Conservation (phyloP, 805 yeast genomes). For the Blastobotrys chiropterorum region DNA sequence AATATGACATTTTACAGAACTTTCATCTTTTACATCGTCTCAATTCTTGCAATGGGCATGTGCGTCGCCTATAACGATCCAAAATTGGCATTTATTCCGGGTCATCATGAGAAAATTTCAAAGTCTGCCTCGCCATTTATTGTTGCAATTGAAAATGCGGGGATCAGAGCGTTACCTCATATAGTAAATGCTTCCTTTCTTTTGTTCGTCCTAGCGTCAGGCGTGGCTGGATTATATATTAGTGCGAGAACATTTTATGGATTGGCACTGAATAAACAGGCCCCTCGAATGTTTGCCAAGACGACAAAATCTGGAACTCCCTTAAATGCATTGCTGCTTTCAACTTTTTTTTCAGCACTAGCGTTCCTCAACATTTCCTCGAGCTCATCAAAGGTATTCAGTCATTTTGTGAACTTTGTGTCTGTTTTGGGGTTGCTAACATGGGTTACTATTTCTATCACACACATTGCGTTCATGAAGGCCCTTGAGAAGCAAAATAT, state of each 20-base stretch:
- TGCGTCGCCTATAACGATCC: conserved; percentile 68
- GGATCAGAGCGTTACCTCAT: conserved; percentile 62
- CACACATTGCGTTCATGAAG: conserved; percentile 63
- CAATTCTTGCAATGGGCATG: conserved; percentile 72
- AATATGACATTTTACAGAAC: conserved; percentile 69
- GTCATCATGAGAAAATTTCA: not conserved
- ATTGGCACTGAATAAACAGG: conserved; percentile 62
- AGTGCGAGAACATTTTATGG: conserved; percentile 66
- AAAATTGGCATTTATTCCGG: conserved; percentile 41
- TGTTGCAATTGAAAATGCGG: conserved; percentile 62
- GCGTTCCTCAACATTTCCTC: conserved; percentile 58
- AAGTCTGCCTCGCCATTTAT: conserved; percentile 59
- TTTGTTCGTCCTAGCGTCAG: conserved; percentile 71
- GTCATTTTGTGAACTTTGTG: conserved; percentile 61
- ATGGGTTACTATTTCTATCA: conserved; percentile 64
- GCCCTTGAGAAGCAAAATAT: conserved; percentile 58
- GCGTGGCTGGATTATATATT: conserved; percentile 57
- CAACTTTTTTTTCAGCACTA: conserved; percentile 51
- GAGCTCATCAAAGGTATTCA: conserved; percentile 33
- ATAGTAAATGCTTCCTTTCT: conserved; percentile 73
- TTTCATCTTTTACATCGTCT: conserved; percentile 60
- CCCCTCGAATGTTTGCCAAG: conserved; percentile 58
- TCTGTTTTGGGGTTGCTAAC: conserved; percentile 70
- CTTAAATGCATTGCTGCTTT: conserved; percentile 42
- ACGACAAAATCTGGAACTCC: conserved; percentile 72